Conservation (phyloP, 2,329 filamentous ascomycete species). For the Exophiala xenobiotica region DNA sequence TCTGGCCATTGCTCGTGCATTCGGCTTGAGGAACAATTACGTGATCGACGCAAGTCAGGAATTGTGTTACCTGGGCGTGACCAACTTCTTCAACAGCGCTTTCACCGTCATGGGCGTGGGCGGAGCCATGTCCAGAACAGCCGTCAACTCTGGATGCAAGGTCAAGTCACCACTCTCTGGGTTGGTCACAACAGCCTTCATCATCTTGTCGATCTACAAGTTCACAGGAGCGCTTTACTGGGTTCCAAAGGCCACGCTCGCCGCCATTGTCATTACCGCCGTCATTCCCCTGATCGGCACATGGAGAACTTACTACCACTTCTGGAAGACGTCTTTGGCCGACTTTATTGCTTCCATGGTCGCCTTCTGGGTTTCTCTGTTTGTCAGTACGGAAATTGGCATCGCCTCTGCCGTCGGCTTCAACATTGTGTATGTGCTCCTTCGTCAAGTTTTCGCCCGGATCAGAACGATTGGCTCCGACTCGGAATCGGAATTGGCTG, state of each 20-base stretch:
- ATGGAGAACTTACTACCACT: conserved; percentile 59
- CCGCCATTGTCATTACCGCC: conserved; percentile 66
- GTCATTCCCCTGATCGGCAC: conserved; percentile 62
- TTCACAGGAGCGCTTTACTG: conserved; percentile 63
- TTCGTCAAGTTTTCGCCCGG: conserved; percentile 58
- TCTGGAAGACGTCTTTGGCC: conserved; percentile 64
- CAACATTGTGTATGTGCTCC: conserved; percentile 61
- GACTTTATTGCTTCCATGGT: conserved; percentile 65
- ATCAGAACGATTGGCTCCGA: conserved; percentile 36
- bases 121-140: conserved; percentile 66
- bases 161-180: conserved; percentile 63
- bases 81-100: conserved; percentile 64
- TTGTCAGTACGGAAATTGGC: conserved; percentile 60
- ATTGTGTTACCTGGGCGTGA: conserved; percentile 61
- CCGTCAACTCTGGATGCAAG: conserved; percentile 64
- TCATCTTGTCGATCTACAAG: conserved; percentile 62
- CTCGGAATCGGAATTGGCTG: conserved; percentile 33
- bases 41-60: conserved; percentile 65
- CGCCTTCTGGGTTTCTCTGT: conserved; percentile 64
- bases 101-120: conserved; percentile 66
- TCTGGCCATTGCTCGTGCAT: conserved; percentile 63
- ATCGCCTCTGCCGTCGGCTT: conserved; percentile 62
- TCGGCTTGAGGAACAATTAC: conserved; percentile 62
- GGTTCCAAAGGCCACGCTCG: conserved; percentile 65
- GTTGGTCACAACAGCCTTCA: conserved; percentile 60